A percentile compares a stretch with the other conserved stretches of the same genome.
phyloP scores from a whole-genome alignment of 768 basidiomycete species.

The Pleurotus pulmonarius region DNA sequence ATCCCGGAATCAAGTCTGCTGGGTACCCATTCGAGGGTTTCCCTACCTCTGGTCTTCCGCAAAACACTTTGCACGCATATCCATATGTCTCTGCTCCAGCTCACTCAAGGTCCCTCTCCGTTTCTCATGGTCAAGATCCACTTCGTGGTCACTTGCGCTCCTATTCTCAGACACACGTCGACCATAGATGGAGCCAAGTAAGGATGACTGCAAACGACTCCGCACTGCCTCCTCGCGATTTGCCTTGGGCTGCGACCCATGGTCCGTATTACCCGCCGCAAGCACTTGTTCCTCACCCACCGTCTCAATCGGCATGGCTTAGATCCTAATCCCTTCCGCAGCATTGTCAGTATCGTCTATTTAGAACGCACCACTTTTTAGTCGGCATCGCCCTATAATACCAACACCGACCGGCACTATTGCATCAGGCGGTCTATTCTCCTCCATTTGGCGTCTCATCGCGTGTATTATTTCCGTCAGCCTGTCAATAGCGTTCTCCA shows the following conservation, averaged over 20 bases:
- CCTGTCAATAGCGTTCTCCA: conserved; percentile 7
- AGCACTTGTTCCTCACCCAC: conserved; percentile 38
- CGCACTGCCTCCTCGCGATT: conserved; percentile 29
- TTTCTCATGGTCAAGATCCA: conserved; percentile 50
- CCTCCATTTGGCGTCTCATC: conserved; percentile 16
- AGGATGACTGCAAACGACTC: conserved; percentile 41
- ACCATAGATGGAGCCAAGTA: conserved; percentile 46
- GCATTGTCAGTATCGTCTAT: conserved; percentile 13
- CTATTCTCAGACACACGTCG: conserved; percentile 57
- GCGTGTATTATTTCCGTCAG: conserved; percentile 6
- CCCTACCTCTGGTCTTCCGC: background rate
- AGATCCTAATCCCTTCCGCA: conserved; percentile 32
- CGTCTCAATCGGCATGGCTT: conserved; percentile 49
- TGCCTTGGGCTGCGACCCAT: conserved; percentile 37
- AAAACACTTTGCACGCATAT: conserved; percentile 24
- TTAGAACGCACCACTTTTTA: conserved; percentile 21
- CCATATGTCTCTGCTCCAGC: conserved; percentile 32
- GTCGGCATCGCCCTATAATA: conserved; percentile 7
- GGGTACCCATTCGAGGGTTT: background rate
- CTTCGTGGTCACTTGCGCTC: conserved; percentile 51
- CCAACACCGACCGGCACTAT: conserved; percentile 8
- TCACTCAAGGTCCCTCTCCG: conserved; percentile 56
- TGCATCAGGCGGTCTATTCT: conserved; percentile 29
- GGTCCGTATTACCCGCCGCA: conserved; percentile 39
- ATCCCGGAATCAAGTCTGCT: background rate